Conservation (phyloP, 2,329 filamentous ascomycete species). For the Botrytis tulipae region DNA sequence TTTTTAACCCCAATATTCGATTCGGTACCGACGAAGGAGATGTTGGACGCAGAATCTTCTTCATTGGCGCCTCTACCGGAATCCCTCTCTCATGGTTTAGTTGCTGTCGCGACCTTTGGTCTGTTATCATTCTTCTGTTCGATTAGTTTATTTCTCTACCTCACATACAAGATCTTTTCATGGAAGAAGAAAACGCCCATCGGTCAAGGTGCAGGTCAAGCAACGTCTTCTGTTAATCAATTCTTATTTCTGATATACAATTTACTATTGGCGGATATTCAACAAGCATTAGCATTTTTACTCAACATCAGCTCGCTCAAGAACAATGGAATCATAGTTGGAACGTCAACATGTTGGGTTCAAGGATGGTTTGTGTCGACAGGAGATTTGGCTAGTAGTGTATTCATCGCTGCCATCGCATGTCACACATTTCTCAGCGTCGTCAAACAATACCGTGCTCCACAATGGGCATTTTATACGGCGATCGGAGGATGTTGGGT, state of each 20-base stretch:
- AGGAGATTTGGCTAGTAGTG: slow-evolving; percentile 63
- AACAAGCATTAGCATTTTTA: slow-evolving; percentile 63
- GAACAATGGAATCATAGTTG: slow-evolving; percentile 53
- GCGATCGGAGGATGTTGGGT: slow-evolving; percentile 53
- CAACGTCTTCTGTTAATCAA: slow-evolving; percentile 52
- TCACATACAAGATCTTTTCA: slow-evolving; percentile 41
- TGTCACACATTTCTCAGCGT: slow-evolving; percentile 65
- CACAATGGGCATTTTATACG: slow-evolving; percentile 50
- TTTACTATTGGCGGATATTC: slow-evolving; percentile 65
- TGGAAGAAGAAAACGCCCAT: slow-evolving; percentile 28
- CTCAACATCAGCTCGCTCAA: slow-evolving; percentile 60
- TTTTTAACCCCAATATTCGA: neutral
- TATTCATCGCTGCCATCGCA: slow-evolving; percentile 66
- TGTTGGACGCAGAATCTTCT: slow-evolving; percentile 25
- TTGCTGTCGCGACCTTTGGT: slow-evolving; percentile 46
- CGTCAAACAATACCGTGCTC: slow-evolving; percentile 53
- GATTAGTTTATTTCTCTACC: slow-evolving; percentile 43
- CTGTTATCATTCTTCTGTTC: slow-evolving; percentile 49
- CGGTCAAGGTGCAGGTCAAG: slow-evolving; percentile 1
- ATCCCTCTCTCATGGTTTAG: slow-evolving; percentile 42
- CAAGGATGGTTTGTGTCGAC: slow-evolving; percentile 70
- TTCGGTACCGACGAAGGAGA: neutral
- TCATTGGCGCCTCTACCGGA: slow-evolving; percentile 35
- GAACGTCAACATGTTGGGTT: slow-evolving; percentile 54
- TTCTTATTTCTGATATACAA: slow-evolving; percentile 70